Conservation (phyloP, 768 basidiomycete genomes). For the Cystofilobasidium bisporidii region DNA sequence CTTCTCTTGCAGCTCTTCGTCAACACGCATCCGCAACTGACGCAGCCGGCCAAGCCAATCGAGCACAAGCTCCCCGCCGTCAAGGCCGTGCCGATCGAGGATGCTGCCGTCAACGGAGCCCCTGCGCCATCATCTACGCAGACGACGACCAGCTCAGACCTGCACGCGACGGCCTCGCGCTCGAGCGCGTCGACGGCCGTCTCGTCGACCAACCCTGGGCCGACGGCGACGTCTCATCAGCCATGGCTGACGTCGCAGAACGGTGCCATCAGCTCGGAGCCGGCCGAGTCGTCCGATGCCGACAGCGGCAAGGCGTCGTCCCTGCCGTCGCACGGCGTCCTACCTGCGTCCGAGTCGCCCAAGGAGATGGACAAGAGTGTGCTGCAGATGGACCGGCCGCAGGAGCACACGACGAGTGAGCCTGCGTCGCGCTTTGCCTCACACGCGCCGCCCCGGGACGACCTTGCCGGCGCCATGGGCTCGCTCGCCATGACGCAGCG, state of each 20-base stretch:
- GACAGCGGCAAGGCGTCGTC: neutral
- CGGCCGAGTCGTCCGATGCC: neutral
- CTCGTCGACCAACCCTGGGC: conserved; percentile 1
- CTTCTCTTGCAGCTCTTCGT: conserved; percentile 56
- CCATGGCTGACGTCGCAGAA: neutral
- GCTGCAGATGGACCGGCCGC: conserved; percentile 63
- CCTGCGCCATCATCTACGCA: conserved; percentile 4
- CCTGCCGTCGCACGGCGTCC: neutral
- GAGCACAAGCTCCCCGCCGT: neutral
- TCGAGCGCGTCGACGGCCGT: conserved; percentile 11
- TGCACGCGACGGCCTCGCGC: conserved; percentile 6
- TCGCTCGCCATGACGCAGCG: neutral
- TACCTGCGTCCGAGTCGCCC: conserved; percentile 30
- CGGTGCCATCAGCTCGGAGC: neutral
- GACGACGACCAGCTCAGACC: neutral
- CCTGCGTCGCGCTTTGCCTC: conserved; percentile 34
- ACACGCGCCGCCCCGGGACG: conserved; percentile 3
- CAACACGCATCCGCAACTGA: conserved; percentile 60
- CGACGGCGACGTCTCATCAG: neutral
- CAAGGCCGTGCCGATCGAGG: conserved; percentile 22
- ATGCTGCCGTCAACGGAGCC: conserved; percentile 30
- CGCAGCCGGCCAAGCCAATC: neutral
- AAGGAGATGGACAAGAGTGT: conserved; percentile 61
- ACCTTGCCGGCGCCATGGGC: neutral
- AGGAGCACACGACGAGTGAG: conserved; percentile 59